These are phyloP conservation scores for Colletotrichum incanum DNA, from an alignment of 2,329 filamentous ascomycete species.

Conservation along the genomic window DNA sequence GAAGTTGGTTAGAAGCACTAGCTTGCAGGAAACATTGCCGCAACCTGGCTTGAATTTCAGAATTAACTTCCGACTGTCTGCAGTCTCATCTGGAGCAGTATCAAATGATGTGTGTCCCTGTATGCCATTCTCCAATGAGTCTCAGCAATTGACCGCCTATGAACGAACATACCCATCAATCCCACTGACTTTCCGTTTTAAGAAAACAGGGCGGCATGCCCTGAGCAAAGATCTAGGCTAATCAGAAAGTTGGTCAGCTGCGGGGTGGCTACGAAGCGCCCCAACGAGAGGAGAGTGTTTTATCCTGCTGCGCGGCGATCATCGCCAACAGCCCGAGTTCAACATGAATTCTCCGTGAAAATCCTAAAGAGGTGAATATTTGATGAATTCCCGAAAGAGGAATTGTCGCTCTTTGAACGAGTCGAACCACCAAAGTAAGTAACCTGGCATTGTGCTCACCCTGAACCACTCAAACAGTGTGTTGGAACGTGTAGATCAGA, in stretches of 20 bases:
- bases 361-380: not conserved
- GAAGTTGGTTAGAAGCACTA: not conserved
- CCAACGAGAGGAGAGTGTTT: not conserved
- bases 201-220: not conserved
- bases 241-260: not conserved
- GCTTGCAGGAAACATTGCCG: too few species aligned
- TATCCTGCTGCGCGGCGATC: not conserved
- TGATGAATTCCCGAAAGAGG: not conserved
- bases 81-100: too few species aligned
- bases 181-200: too few species aligned
- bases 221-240: not conserved
- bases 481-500: not conserved
- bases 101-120: too few species aligned
- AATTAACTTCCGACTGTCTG: too few species aligned
- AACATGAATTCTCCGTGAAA: not conserved
- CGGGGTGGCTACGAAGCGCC: not conserved
- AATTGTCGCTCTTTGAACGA: not conserved
- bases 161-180: too few species aligned
- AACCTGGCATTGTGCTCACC: too few species aligned
- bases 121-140: too few species aligned
- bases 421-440: not conserved
- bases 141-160: too few species aligned
- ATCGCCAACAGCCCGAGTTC: too few species aligned
- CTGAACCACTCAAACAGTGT: too few species aligned
- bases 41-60: too few species aligned